Conservation (phyloP, 805 yeast species). For the Ogataea paraovalis region DNA sequence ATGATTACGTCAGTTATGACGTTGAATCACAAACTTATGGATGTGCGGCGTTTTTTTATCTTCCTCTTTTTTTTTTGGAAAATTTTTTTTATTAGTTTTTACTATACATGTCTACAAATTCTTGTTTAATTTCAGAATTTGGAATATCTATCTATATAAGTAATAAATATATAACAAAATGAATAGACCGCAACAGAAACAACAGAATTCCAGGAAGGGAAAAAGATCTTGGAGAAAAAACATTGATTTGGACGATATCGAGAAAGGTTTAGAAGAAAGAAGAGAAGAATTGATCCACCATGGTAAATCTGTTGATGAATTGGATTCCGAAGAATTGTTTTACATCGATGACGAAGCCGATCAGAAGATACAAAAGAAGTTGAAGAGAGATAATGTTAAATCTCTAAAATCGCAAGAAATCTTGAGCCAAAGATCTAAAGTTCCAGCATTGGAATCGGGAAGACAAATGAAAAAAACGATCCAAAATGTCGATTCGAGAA, state of each 20-base stretch:
- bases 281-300: constrained; percentile 57
- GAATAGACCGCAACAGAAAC: constrained; percentile 53
- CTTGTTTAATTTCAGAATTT: too few species aligned
- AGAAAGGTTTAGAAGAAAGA: constrained; percentile 60
- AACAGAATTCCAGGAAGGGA: constrained; percentile 85
- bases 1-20: not conserved
- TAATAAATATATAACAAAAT: constrained; percentile 13
- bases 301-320: constrained; percentile 39
- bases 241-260: constrained; percentile 80
- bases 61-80: constrained; percentile 3
- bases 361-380: constrained; percentile 35
- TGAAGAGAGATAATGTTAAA: constrained; percentile 36
- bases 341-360: constrained; percentile 69
- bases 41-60: too few species aligned
- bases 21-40: too few species aligned
- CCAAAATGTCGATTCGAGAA: constrained; percentile 63
- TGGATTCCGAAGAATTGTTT: constrained; percentile 47
- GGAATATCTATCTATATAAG: too few species aligned
- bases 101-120: not conserved
- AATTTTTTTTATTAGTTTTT: not conserved
- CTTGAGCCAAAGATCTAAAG: constrained; percentile 70
- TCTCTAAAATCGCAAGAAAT: constrained; percentile 49
- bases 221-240: constrained; percentile 92
- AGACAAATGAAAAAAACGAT: constrained; percentile 36
- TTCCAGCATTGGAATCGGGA: constrained; percentile 52